Conservation (phyloP, 768 basidiomycete species). For the Leccinum ochraceum region DNA sequence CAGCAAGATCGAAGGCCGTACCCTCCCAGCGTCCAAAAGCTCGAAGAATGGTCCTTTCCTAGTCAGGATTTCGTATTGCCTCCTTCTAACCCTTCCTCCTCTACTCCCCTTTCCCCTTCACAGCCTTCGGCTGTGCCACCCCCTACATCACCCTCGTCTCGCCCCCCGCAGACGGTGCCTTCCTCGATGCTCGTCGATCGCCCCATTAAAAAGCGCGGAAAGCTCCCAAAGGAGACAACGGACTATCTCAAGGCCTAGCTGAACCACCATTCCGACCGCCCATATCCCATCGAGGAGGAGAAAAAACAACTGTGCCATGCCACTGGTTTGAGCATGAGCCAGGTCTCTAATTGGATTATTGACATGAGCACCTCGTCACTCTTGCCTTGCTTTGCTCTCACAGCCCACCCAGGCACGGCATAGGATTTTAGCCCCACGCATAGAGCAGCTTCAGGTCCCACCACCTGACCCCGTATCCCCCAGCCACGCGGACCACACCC, state of each 20-base stretch:
- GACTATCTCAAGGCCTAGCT: constrained; percentile 89
- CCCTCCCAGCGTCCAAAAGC: constrained; percentile 48
- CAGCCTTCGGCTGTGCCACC: constrained; percentile 40
- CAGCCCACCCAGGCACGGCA: constrained; percentile 56
- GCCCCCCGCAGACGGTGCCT: constrained; percentile 52
- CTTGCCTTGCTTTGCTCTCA: constrained; percentile 13
- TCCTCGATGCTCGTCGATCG: constrained; percentile 68
- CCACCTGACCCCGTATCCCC: constrained; percentile 69
- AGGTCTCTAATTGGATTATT: constrained; percentile 95
- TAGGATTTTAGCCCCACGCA: constrained; percentile 30
- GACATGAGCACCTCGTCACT: constrained; percentile 52
- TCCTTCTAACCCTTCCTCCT: constrained; percentile 20
- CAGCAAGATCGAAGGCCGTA: constrained; percentile 65
- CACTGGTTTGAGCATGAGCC: constrained; percentile 84
- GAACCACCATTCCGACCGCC: constrained; percentile 84
- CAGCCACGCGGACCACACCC: constrained; percentile 36
- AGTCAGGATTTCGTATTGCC: constrained; percentile 56
- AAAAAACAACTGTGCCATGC: constrained; percentile 87
- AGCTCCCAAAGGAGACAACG: constrained; percentile 88
- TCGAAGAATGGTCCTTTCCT: constrained; percentile 73
- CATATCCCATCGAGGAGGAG: constrained; percentile 81
- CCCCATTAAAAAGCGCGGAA: constrained; percentile 79
- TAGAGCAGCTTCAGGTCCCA: constrained; percentile 65
- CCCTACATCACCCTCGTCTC: constrained; percentile 45
- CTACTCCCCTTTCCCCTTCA: constrained; percentile 45